Percentiles rank a stretch among this genome's conserved stretches.
Conservation (phyloP, 495 filamentous ascomycete genomes). For the Lophiotrema nucula region DNA sequence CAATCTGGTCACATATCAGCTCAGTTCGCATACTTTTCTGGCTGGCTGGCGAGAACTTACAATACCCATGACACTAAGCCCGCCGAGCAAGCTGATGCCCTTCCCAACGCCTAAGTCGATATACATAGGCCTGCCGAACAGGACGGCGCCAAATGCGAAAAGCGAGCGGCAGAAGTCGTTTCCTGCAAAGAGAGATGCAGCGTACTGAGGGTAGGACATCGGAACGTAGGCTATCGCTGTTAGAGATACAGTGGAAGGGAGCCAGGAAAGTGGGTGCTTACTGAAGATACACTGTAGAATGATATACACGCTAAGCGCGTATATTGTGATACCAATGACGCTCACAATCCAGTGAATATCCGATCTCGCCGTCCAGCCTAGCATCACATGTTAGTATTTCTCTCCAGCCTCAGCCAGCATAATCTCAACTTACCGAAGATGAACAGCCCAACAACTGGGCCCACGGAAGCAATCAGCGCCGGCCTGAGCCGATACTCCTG, state of each 20-base stretch:
- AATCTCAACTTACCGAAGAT: constrained; percentile 37
- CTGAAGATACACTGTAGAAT: constrained; percentile 33
- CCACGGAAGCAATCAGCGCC: constrained; percentile 51
- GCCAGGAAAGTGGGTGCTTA: constrained; percentile 36
- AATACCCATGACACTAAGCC: constrained; percentile 53
- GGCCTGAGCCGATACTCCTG: constrained; percentile 54
- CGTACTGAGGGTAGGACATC: constrained; percentile 59
- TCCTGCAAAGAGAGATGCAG: constrained; percentile 57
- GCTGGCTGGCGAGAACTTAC: constrained; percentile 31
- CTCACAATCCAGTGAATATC: constrained; percentile 59
- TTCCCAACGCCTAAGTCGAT: constrained; percentile 53
- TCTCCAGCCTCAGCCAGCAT: not conserved
- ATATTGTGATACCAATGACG: constrained; percentile 55
- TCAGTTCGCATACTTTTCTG: not conserved
- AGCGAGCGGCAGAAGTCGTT: constrained; percentile 58
- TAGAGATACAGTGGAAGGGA: constrained; percentile 41
- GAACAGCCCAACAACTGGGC: constrained; percentile 58
- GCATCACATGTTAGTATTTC: not conserved
- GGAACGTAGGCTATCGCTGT: constrained; percentile 59
- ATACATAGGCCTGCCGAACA: constrained; percentile 57
- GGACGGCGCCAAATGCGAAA: constrained; percentile 53
- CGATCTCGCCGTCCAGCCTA: constrained; percentile 54
- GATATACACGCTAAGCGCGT: constrained; percentile 41
- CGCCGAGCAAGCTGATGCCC: constrained; percentile 54
- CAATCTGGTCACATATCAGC: constrained; percentile 28